Conservation (phyloP, 2,329 filamentous ascomycete species). For the Ramularia collo-cygni region DNA sequence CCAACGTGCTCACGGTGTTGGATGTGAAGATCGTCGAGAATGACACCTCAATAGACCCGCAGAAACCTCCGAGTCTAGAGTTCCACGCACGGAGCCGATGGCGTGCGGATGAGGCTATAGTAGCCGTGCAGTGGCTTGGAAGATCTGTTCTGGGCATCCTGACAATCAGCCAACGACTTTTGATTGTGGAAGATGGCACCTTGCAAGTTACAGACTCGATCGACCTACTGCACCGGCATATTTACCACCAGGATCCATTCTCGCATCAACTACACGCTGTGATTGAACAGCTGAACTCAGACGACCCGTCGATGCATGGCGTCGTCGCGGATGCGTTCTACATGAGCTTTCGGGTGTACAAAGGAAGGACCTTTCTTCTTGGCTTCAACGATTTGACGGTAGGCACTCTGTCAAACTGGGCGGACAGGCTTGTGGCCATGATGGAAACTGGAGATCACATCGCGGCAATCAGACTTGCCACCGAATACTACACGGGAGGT, state of each 20-base stretch:
- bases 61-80: slow-evolving; percentile 68
- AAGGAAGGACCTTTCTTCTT: slow-evolving; percentile 82
- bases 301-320: slow-evolving; percentile 84
- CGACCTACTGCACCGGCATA: slow-evolving; percentile 83
- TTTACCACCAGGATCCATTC: slow-evolving; percentile 86
- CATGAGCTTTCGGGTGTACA: slow-evolving; percentile 96
- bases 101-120: slow-evolving; percentile 91
- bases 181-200: slow-evolving; percentile 82
- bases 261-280: slow-evolving; percentile 76
- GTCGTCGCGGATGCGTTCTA: slow-evolving; percentile 96
- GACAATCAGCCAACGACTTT: slow-evolving; percentile 86
- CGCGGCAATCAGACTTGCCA: slow-evolving; percentile 80
- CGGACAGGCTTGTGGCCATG: slow-evolving; percentile 81
- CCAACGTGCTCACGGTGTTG: slow-evolving; percentile 88
- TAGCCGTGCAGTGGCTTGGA: slow-evolving; percentile 93
- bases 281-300: slow-evolving; percentile 82
- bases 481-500: slow-evolving; percentile 83
- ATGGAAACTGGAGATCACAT: slow-evolving; percentile 98
- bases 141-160: slow-evolving; percentile 85
- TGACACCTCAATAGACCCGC: slow-evolving; percentile 55
- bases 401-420: slow-evolving; percentile 92
- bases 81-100: slow-evolving; percentile 82
- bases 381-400: slow-evolving; percentile 93
- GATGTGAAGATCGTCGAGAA: slow-evolving; percentile 69
- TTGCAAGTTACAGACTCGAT: slow-evolving; percentile 93